phyloP scores from a whole-genome alignment of 148 eudicot genomes.

The Diospyros lotus region DNA sequence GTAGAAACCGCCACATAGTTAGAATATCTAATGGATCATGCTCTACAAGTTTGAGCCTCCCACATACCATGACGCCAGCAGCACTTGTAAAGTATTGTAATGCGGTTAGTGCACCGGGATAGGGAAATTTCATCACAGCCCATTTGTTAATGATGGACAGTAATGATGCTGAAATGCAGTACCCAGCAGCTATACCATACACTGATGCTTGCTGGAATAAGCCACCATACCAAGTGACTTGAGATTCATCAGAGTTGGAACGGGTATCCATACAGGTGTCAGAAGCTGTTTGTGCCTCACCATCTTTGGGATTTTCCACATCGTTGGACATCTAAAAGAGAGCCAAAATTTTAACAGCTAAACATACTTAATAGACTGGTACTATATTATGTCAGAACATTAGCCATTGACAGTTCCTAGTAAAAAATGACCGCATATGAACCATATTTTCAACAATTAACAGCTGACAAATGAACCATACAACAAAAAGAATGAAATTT shows the following conservation, averaged over 20 bases:
- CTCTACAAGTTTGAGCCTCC: constrained; percentile 56
- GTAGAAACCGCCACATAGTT: constrained; percentile 88
- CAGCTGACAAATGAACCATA: too few relatives aligned
- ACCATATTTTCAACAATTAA: not conserved
- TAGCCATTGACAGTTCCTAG: not conserved
- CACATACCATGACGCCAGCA: constrained; percentile 65
- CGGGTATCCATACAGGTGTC: constrained; percentile 22
- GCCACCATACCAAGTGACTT: constrained; percentile 46
- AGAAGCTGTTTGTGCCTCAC: constrained; percentile 22
- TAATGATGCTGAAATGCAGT: constrained; percentile 87
- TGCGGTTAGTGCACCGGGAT: constrained; percentile 91
- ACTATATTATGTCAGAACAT: not conserved
- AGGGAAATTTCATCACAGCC: constrained; percentile 96
- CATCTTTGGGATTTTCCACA: constrained; percentile 49
- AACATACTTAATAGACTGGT: not conserved
- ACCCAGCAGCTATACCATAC: constrained; percentile 89
- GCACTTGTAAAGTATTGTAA: constrained; percentile 92
- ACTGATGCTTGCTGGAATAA: constrained; percentile 76
- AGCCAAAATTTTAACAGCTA: not conserved
- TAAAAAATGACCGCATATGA: not conserved
- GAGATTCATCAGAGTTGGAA: constrained; percentile 29
- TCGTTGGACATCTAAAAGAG: constrained; percentile 55
- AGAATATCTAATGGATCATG: constrained; percentile 65
- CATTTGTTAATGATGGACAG: constrained; percentile 93
- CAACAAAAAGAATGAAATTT: too few relatives aligned